phyloP scores from a whole-genome alignment of 208 protist genomes.

The Acanthamoeba triangularis region DNA sequence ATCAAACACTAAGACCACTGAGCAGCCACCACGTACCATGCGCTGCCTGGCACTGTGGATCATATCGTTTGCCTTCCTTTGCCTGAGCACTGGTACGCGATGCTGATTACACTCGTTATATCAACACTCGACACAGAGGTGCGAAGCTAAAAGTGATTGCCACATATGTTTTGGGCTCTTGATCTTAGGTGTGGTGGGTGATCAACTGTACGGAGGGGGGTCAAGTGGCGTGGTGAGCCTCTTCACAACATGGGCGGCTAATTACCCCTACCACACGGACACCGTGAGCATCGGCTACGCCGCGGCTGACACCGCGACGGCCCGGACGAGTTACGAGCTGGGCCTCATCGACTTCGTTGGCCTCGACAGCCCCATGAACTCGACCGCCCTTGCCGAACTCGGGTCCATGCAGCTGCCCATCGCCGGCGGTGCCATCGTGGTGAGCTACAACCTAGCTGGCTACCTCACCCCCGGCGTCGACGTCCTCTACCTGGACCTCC shows the following conservation, averaged over 20 bases:
- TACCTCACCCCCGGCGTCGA: not conserved
- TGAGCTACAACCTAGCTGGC: not conserved
- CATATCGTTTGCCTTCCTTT: too few relatives aligned
- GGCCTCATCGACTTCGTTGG: constrained; percentile 23
- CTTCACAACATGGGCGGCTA: not conserved
- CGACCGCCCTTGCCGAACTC: not conserved
- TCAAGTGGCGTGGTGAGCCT: not conserved
- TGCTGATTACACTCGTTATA: too few relatives aligned
- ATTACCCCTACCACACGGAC: not conserved
- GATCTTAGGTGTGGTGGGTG: not conserved
- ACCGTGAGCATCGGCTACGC: constrained; percentile 1
- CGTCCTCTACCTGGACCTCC: not conserved
- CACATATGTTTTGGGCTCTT: too few relatives aligned
- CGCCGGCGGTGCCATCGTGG: constrained; percentile 11
- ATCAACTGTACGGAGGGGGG: constrained; percentile 17
- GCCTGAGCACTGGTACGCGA: too few relatives aligned
- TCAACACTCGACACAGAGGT: too few relatives aligned
- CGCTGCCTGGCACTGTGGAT: too few relatives aligned
- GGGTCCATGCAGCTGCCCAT: not conserved
- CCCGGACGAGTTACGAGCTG: not conserved
- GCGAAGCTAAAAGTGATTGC: too few relatives aligned
- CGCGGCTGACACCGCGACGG: not conserved
- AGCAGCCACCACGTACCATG: too few relatives aligned
- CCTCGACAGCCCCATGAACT: not conserved
- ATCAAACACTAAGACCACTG: too few relatives aligned